phyloP scores from a whole-genome alignment of 139 green algal species.

The Microglena sp. region DNA sequence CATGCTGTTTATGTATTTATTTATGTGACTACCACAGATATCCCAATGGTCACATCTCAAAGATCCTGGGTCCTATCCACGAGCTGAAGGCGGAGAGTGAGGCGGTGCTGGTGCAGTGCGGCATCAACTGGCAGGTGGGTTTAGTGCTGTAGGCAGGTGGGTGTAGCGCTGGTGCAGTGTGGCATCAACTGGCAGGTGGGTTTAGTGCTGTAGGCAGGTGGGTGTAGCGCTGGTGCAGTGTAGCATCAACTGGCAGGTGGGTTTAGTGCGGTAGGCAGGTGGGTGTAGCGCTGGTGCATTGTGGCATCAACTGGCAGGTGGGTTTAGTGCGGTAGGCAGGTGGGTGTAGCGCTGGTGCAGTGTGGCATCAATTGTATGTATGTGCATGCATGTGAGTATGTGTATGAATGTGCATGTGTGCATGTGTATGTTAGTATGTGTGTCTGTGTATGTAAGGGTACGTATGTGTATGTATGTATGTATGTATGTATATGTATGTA shows the following conservation, averaged over 20 bases:
- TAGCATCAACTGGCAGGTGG: not conserved
- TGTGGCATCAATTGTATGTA: not conserved
- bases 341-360: too few relatives aligned
- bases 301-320: too few relatives aligned
- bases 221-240: not conserved
- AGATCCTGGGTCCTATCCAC: conserved; percentile 28
- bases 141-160: too few relatives aligned
- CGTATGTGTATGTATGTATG: conserved; percentile 1
- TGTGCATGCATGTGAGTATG: not conserved
- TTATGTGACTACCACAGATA: conserved; percentile 20
- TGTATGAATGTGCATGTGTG: conserved; percentile 5
- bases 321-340: too few relatives aligned
- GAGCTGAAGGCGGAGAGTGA: conserved; percentile 44
- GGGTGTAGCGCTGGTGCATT: not conserved
- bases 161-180: too few relatives aligned
- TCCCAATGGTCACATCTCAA: conserved; percentile 34
- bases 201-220: not conserved
- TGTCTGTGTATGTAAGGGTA: not conserved
- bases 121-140: conserved; percentile 32
- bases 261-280: not conserved
- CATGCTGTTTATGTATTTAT: too few relatives aligned
- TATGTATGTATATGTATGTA: not conserved
- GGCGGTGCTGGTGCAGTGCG: conserved; percentile 43
- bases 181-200: too few relatives aligned
- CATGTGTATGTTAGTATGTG: conserved; percentile 3